These are phyloP conservation scores for Eucalyptus regnans DNA, from an alignment of 345 rosid genomes.

Conservation along the genomic window DNA sequence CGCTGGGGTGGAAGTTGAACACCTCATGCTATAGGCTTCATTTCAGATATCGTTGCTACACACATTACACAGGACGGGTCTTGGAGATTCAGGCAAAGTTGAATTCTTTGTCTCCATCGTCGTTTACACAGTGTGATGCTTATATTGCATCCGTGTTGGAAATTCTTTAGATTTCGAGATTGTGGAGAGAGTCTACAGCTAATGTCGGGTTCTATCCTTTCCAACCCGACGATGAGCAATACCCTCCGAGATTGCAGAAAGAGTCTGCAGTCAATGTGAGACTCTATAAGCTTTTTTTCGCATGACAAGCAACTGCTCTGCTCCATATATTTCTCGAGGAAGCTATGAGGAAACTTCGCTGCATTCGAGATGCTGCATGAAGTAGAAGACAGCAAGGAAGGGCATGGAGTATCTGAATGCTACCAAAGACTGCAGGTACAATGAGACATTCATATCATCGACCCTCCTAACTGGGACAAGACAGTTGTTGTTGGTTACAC, in stretches of 20 bases:
- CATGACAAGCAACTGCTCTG: too few species aligned
- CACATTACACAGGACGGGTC: background rate
- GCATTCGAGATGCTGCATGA: background rate
- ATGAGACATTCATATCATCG: background rate
- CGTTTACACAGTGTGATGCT: background rate
- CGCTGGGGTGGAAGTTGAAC: slow-evolving; percentile 34
- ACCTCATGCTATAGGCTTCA: background rate
- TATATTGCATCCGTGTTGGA: background rate
- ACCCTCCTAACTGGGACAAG: background rate
- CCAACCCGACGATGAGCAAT: background rate
- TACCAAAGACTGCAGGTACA: background rate
- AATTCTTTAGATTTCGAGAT: background rate
- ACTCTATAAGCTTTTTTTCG: background rate
- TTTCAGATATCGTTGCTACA: background rate
- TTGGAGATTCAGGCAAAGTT: background rate
- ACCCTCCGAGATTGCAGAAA: background rate
- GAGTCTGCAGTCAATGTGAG: background rate
- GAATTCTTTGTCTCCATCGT: background rate
- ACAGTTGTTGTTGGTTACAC: background rate
- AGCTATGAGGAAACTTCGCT: background rate
- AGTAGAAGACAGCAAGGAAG: background rate
- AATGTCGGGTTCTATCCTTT: background rate
- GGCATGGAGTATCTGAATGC: background rate
- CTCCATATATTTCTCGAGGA: background rate
- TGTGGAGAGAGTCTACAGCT: background rate